phyloP scores from a whole-genome alignment of 257 asterid species.

The Nicotiana otophora region DNA sequence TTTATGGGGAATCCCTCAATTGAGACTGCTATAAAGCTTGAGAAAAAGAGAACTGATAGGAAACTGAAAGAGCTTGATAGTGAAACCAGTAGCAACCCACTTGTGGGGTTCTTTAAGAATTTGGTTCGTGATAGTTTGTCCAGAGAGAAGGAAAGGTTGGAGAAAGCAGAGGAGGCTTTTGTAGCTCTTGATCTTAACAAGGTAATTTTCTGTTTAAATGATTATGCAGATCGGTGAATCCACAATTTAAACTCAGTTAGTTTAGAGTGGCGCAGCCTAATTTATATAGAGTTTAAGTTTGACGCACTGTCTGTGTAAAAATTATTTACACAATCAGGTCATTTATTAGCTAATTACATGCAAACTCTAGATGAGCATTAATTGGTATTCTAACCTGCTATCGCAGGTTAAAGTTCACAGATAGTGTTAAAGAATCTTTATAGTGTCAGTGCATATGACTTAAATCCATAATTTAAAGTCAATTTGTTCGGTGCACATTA shows the following conservation, averaged over 20 bases:
- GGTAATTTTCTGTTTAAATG: conserved; percentile 29
- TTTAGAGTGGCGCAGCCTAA: neutral
- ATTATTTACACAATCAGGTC: too few relatives aligned
- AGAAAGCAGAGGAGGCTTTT: conserved; percentile 72
- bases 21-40: conserved; percentile 95
- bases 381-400: too few relatives aligned
- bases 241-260: neutral
- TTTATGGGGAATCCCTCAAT: conserved; percentile 97
- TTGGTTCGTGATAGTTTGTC: conserved; percentile 61
- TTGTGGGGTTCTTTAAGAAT: conserved; percentile 44
- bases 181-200: conserved; percentile 91
- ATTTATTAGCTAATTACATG: too few relatives aligned
- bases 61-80: conserved; percentile 67
- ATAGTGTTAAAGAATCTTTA: too few relatives aligned
- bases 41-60: conserved; percentile 86
- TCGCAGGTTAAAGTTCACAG: too few relatives aligned
- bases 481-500: neutral
- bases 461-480: too few relatives aligned
- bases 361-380: too few relatives aligned
- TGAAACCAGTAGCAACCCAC: conserved; percentile 63
- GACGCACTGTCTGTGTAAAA: too few relatives aligned
- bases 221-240: neutral
- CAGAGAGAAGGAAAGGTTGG: conserved; percentile 69
- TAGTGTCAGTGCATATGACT: too few relatives aligned
- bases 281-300: neutral